These are phyloP conservation scores for Recurvomyces mirabilis DNA, from an alignment of 495 filamentous ascomycete genomes.

Conservation along the genomic window DNA sequence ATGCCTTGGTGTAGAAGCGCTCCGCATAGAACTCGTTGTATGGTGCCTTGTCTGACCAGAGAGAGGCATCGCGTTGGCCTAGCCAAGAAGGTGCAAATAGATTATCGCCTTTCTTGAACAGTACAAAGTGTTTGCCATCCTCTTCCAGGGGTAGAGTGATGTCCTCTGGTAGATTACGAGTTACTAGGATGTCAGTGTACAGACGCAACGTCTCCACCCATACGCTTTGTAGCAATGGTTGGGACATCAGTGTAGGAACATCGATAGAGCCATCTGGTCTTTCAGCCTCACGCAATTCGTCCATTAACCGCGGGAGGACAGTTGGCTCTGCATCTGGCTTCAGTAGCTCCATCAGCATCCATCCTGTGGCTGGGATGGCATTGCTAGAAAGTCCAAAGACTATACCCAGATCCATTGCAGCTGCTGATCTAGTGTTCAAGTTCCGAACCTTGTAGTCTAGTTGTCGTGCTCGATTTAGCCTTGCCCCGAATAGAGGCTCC, in stretches of 20 bases:
- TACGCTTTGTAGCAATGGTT: constrained; percentile 20
- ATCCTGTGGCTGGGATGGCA: constrained; percentile 20
- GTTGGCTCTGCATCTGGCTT: constrained; percentile 18
- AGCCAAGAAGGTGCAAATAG: constrained; percentile 22
- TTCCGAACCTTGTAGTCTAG: constrained; percentile 11
- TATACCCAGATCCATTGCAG: constrained; percentile 19
- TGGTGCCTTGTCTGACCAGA: constrained; percentile 12
- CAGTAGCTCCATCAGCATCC: constrained; percentile 24
- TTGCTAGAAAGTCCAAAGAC: constrained; percentile 21
- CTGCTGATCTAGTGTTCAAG: constrained; percentile 9
- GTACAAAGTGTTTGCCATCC: constrained; percentile 6
- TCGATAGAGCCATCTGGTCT: constrained; percentile 18
- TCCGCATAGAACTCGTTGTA: constrained; percentile 14
- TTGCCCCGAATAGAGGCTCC: constrained; percentile 18
- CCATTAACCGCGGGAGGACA: constrained; percentile 12
- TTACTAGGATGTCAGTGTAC: constrained; percentile 21
- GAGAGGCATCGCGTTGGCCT: constrained; percentile 13
- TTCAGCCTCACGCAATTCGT: constrained; percentile 13
- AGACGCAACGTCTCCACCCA: constrained; percentile 22
- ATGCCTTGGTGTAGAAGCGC: constrained; percentile 14
- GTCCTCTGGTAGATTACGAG: constrained; percentile 17
- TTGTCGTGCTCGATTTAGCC: constrained; percentile 17
- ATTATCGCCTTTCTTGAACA: constrained; percentile 18
- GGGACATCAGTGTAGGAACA: constrained; percentile 10
- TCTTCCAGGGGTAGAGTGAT: constrained; percentile 16